A percentile compares a stretch with the other conserved stretches of the same genome.
Conservation (phyloP, 1,139 yeast species). For the Yamadazyma kanchanaburiensis region DNA sequence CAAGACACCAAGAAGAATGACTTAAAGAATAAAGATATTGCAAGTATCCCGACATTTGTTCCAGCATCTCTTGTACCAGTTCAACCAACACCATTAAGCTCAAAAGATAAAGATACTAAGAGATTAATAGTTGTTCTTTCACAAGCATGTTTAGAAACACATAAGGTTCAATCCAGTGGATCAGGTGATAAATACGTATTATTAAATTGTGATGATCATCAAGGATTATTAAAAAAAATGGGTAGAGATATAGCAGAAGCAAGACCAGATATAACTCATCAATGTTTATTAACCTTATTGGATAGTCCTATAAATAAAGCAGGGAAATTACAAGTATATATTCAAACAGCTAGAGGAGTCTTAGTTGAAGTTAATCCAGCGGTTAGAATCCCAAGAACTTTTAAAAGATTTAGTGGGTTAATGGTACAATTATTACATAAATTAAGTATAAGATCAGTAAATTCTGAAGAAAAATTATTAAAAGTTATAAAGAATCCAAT, state of each 20-base stretch:
- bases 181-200: slow-evolving; percentile 92
- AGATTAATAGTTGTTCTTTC: slow-evolving; percentile 89
- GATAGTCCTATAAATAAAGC: slow-evolving; percentile 98
- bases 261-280: slow-evolving; percentile 96
- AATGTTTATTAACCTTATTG: slow-evolving; percentile 84
- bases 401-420: slow-evolving; percentile 93
- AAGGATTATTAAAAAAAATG: slow-evolving; percentile 91
- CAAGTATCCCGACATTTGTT: slow-evolving; percentile 32
- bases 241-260: slow-evolving; percentile 97
- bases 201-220: slow-evolving; percentile 96
- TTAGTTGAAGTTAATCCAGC: slow-evolving; percentile 93
- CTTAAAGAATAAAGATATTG: slow-evolving; percentile 8
- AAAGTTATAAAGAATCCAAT: slow-evolving; percentile 96
- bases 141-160: slow-evolving; percentile 94
- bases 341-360: slow-evolving; percentile 93
- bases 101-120: slow-evolving; percentile 79
- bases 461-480: slow-evolving; percentile 88
- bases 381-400: slow-evolving; percentile 96
- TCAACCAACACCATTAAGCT: slow-evolving; percentile 76
- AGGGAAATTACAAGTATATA: slow-evolving; percentile 92
- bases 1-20: slow-evolving; percentile 15
- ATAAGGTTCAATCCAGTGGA: slow-evolving; percentile 73
- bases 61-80: slow-evolving; percentile 77
- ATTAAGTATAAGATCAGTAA: slow-evolving; percentile 88
- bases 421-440: slow-evolving; percentile 96